A percentile compares a stretch with the other conserved stretches of the same genome.
These are phyloP conservation scores for Aotearoamyces nothofagi DNA, from an alignment of 2,329 filamentous ascomycete species.

Conservation along the genomic window DNA sequence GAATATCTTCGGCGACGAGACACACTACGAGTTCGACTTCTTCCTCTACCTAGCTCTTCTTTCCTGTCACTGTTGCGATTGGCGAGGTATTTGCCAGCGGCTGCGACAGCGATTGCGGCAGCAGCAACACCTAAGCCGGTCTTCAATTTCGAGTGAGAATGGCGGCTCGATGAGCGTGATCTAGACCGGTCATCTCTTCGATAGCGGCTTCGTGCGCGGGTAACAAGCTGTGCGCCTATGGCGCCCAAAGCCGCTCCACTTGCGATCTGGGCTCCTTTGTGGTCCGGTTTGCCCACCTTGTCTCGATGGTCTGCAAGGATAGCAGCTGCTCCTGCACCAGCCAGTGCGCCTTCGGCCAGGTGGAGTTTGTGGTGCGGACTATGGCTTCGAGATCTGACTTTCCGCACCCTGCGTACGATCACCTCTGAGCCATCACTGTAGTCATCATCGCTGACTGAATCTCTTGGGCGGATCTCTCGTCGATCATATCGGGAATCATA, in stretches of 20 bases:
- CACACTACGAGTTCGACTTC: conserved; percentile 31
- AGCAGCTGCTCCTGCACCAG: conserved; percentile 46
- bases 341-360: conserved; percentile 48
- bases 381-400: conserved; percentile 23
- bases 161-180: conserved; percentile 20
- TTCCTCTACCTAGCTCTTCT: conserved; percentile 39
- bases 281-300: conserved; percentile 17
- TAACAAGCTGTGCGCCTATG: conserved; percentile 43
- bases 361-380: conserved; percentile 40
- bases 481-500: conserved; percentile 22
- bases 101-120: conserved; percentile 46
- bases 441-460: conserved; percentile 22
- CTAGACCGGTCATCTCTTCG: conserved; percentile 26
- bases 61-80: conserved; percentile 43
- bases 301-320: conserved; percentile 38
- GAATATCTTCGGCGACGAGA: conserved; percentile 24
- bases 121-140: conserved; percentile 47
- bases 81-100: conserved; percentile 49
- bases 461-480: conserved; percentile 19
- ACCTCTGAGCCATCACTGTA: conserved; percentile 31
- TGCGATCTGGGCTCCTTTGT: conserved; percentile 15
- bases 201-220: conserved; percentile 45
- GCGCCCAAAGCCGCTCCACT: conserved; percentile 46
- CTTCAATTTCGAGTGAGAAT: conserved; percentile 33
- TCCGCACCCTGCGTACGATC: conserved; percentile 34